Base-by-base conservation (phyloP, 495 filamentous ascomycete genomes). In the Hypoxylon fuscum region DNA sequence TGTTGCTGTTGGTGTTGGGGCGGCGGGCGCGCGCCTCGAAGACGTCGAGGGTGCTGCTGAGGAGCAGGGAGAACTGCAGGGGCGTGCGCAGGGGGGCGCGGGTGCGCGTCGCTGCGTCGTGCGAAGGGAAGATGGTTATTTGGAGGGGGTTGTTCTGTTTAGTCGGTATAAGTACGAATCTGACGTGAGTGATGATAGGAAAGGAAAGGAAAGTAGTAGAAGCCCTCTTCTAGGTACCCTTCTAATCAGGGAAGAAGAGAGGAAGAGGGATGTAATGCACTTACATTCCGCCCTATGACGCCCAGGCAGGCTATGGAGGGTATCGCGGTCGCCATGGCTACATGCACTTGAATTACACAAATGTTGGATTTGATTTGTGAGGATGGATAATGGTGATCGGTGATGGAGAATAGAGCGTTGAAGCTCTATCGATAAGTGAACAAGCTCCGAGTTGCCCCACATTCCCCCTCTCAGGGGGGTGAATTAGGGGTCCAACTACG, bases 71-170 rank as follows among this genome's bases (percentile, higher is more conserved):
- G 81, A 94, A 97, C 68, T 96, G 90, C 20, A 98, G 85, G 5
- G 77, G 83, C 57, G 79, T 87, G 70, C 77, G 81, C 44, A 81
- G 82, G 67, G 78, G 81, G 22, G 68, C 59, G 66, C 71, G 77
- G 49, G 68, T 68, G 71, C 75, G 76, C 57, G 76, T 77, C 35
- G 68, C 35, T 22, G 74, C 62, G 63, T 81, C 77, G 76, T 80
- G 73, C 59, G 92, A 88, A 29, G 93, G 90, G 75, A 97, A 97
- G 71, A 97, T 83, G 41, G 90, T 85, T 55, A 96, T 89, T 76
- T 97, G 94, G 71, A 98, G 89, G 43, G 94, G 95, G 73, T 96
- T 96, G 77, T 97, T 96, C 95, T 98, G 69, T 43, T 31, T 7
- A n/a, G n/a, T 54, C 41, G 5, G 12, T 17, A 25, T 49, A 42